phyloP scores from a whole-genome alignment of 1,139 yeast genomes.

The Scheffersomyces insectosa region DNA sequence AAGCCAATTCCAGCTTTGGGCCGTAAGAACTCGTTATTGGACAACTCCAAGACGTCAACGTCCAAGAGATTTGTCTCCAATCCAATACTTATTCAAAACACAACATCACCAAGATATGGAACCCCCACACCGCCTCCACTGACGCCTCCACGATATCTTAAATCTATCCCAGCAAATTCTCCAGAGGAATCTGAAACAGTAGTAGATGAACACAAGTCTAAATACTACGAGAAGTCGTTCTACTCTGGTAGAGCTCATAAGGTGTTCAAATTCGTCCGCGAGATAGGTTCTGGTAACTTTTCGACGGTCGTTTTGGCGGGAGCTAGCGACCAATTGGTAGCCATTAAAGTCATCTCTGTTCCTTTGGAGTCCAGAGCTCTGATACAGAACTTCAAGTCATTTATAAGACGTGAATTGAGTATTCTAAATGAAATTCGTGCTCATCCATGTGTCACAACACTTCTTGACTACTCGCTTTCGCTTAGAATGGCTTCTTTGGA shows the following conservation, averaged over 20 bases:
- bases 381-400: conserved; percentile 55
- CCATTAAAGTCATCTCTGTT: conserved; percentile 42
- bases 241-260: conserved; percentile 13
- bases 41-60: conserved; percentile 9
- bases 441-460: conserved; percentile 43
- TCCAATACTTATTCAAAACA: conserved; percentile 12
- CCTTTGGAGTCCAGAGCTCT: conserved; percentile 30
- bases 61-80: conserved; percentile 23
- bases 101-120: conserved; percentile 1
- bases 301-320: conserved; percentile 55
- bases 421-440: conserved; percentile 49
- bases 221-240: conserved; percentile 12
- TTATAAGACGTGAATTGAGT: conserved; percentile 72
- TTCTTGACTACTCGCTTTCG: conserved; percentile 25
- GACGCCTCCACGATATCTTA: conserved; percentile 6
- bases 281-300: conserved; percentile 61
- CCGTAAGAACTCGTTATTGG: conserved; percentile 20
- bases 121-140: conserved; percentile 3
- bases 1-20: conserved; percentile 25
- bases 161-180: conserved; percentile 9
- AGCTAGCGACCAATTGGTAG: conserved; percentile 27
- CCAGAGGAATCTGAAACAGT: conserved; percentile 11
- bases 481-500: conserved; percentile 2
- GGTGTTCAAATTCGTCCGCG: conserved; percentile 22
- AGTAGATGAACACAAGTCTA: conserved; percentile 6